Base-by-base conservation (phyloP, 2,329 filamentous ascomycete genomes). In the Claviceps paspali region DNA sequence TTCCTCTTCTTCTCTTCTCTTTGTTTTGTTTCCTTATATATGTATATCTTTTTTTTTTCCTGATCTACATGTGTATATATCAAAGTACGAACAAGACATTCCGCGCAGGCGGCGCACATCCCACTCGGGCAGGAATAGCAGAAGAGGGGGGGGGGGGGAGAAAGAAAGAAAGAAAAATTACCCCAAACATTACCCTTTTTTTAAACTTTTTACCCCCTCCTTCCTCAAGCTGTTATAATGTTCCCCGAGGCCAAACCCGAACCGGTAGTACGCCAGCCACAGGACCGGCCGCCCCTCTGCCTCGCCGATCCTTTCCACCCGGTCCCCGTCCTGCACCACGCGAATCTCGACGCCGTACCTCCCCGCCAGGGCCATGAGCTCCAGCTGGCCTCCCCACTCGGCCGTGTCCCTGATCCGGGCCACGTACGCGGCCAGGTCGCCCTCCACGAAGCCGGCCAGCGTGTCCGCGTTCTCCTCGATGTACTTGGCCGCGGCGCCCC, bases 381-480 rank as follows among this genome's bases (percentile, higher is more conserved):
- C 91, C 44, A 95, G 60, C 64, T 96, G 84, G 0, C 91, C 91
- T 35, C 91, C 91, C 91, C 91, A 98, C 60, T 94, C 88, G 0
- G 84, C 87, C 34, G 87, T 95, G 41, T 91, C 76, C 44, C 78
- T 64, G 42, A 98, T 83, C 61, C 82, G 84, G 33, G 62, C 61
- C 33, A 83, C 68, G 56, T 96, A 93, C 7, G 63, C 63, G 3
- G 73, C 72, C 33, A 95, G 54, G 11, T 79, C 75, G 54, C 91
- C 86, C 52, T 93, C 87, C 47, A 94, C 63, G 52, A 95, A 98
- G 0, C 82, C 79, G 39, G 70, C 76, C 55, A 95, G 96, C 49
- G 92, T 84, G 45, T 86, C 82, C 9, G 69, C 60, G 54, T 95
- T 76, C 11, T 61, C 55, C 41, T 64, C 58, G 52, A 98, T 94